Conservation (phyloP, 306 rosid genomes). For the Vigna reflexopilosa region DNA sequence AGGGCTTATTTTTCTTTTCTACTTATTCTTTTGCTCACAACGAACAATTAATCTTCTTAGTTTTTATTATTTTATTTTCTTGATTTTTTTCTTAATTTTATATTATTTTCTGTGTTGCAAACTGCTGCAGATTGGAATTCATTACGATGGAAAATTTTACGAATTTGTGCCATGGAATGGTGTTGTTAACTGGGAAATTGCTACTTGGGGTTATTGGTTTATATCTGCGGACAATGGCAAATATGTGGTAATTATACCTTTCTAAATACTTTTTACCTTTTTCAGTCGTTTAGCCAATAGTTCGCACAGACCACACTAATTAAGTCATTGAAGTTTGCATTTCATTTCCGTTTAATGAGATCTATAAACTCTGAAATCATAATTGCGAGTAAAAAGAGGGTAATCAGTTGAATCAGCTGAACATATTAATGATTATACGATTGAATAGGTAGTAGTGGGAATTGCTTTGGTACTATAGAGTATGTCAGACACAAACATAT, state of each 20-base stretch:
- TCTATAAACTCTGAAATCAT: not conserved
- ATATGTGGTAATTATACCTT: slow-evolving; percentile 61
- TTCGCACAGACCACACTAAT: slow-evolving; percentile 9
- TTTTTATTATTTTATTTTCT: slow-evolving; percentile 6
- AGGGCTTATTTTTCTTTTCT: not conserved
- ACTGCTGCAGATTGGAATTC: slow-evolving; percentile 82
- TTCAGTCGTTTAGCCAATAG: slow-evolving; percentile 12
- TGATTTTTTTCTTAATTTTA: slow-evolving; percentile 7
- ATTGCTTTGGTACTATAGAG: not conserved
- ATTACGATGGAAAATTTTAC: slow-evolving; percentile 75
- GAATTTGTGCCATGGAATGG: slow-evolving; percentile 98
- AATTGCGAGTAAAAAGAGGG: not conserved
- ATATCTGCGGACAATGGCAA: slow-evolving; percentile 76
- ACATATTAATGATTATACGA: not conserved
- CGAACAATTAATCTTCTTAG: slow-evolving; percentile 1
- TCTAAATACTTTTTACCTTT: slow-evolving; percentile 13
- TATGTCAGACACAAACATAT: not conserved
- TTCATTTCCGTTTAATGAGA: slow-evolving; percentile 27
- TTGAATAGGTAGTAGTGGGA: slow-evolving; percentile 9
- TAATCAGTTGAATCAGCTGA: too few relatives aligned
- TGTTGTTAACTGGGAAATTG: slow-evolving; percentile 77
- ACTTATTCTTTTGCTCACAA: not conserved
- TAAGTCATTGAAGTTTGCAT: slow-evolving; percentile 15
- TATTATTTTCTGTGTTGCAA: slow-evolving; percentile 41
- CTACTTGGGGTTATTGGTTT: slow-evolving; percentile 87